Base-by-base conservation (phyloP, 352 stramenopile species). In the Hyaloperonospora brassicae region DNA sequence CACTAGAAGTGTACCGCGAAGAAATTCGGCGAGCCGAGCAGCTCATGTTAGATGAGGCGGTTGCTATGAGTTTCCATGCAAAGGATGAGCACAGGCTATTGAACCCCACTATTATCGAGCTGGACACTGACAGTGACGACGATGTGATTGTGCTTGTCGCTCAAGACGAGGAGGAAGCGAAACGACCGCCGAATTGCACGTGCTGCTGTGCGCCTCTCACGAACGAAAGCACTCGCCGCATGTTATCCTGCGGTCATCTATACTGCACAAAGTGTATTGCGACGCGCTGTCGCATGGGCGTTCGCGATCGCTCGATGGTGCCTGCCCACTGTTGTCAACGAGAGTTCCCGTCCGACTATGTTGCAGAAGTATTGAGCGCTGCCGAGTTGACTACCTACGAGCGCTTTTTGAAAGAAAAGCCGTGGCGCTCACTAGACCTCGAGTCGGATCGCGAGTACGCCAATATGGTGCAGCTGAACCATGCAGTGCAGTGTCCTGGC, bases 301-400 rank as follows among this genome's bases (percentile, higher is more conserved):
- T 87, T 0, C 52, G 54, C 2, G 73, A 91, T 51, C 74, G 80
- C 8, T 64, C 66, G 24, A 64, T 86, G 52, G 61, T 83, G 22
- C 80, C 80, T 31, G 70, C 76, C 11, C 78, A 84, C 49, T 91
- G 78, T 67, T 91, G 78, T 65, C 76, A 75, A 51, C 73, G 74
- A 34, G 80, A 91, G 11, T 83, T 84, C 25, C 80, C 80, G 0
- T 50, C 47, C 14, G 78, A 91, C 13, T 89, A 87, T 51, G 68
- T 91, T 9, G 47, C 47, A 1, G 61, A 79, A 23, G 75, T 55
- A 36, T 57, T 91, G 10, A 38, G 49, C 27, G 24, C 11, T 7
- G 14, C 11, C 10, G 66, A 79, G 14, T 63, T 77, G 23, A 4
- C 7, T 8, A 64, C 23, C 2, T 89, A 91, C 46, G 66, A 82